Conservation (phyloP, 2,329 filamentous ascomycete genomes). For the Periconia sp. region DNA sequence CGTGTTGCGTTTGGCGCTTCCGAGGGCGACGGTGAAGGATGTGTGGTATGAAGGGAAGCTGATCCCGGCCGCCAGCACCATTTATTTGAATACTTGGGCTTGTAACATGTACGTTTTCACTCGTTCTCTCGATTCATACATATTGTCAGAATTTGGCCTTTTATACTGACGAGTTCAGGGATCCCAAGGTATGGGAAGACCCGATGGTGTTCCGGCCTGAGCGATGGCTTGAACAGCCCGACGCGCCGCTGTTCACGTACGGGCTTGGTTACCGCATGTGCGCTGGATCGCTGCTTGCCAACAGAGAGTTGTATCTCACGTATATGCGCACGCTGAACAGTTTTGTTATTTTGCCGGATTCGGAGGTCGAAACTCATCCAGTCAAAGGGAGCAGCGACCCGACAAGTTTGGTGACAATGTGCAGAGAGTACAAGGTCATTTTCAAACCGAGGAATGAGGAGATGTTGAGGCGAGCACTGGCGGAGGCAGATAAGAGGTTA, state of each 20-base stretch:
- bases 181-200: slow-evolving; percentile 60
- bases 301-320: slow-evolving; percentile 65
- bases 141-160: not conserved
- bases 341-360: slow-evolving; percentile 60
- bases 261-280: slow-evolving; percentile 70
- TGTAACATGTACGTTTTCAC: slow-evolving; percentile 56
- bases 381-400: slow-evolving; percentile 62
- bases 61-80: slow-evolving; percentile 64
- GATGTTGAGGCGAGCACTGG: slow-evolving; percentile 49
- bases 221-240: slow-evolving; percentile 64
- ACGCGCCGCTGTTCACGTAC: slow-evolving; percentile 66
- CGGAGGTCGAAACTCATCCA: slow-evolving; percentile 61
- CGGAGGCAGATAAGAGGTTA: slow-evolving; percentile 29
- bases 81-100: slow-evolving; percentile 69
- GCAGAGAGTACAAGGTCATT: slow-evolving; percentile 58
- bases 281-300: slow-evolving; percentile 63
- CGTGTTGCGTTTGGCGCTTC: slow-evolving; percentile 64
- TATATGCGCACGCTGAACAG: slow-evolving; percentile 64
- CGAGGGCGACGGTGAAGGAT: slow-evolving; percentile 62
- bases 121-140: not conserved
- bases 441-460: slow-evolving; percentile 59
- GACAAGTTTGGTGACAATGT: slow-evolving; percentile 64
- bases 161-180: slow-evolving; percentile 24
- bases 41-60: slow-evolving; percentile 59
- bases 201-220: slow-evolving; percentile 62